Percentiles rank a stretch among this genome's conserved stretches.
These are phyloP conservation scores for Russula sp. DNA, from an alignment of 768 basidiomycete genomes.

Conservation along the genomic window DNA sequence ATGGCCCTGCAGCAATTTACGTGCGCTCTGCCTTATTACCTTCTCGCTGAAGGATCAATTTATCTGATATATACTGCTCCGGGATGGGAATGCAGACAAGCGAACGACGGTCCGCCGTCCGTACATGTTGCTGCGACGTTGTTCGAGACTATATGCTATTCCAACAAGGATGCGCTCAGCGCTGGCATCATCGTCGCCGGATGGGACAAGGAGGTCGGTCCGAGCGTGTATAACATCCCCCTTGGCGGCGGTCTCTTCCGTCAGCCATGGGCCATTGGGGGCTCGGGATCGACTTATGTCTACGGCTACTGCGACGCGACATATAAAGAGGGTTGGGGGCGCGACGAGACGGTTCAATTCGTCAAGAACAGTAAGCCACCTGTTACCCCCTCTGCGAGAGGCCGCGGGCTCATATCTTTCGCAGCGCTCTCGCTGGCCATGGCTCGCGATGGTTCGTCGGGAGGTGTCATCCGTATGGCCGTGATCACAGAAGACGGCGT, in stretches of 20 bases:
- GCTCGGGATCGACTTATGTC: conserved; percentile 95
- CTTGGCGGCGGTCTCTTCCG: conserved; percentile 95
- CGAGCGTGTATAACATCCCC: conserved; percentile 95
- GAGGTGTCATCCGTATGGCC: conserved; percentile 95
- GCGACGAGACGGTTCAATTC: conserved; percentile 87
- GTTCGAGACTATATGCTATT: conserved; percentile 87
- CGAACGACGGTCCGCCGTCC: conserved; percentile 56
- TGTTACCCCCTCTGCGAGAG: background rate
- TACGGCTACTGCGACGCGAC: conserved; percentile 99
- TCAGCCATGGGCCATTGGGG: conserved; percentile 98
- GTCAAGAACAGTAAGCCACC: conserved; percentile 83
- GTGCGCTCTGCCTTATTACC: conserved; percentile 36
- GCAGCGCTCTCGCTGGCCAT: conserved; percentile 90
- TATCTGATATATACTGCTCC: background rate
- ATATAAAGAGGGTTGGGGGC: conserved; percentile 85
- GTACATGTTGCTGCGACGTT: conserved; percentile 76
- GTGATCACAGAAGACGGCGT: conserved; percentile 92
- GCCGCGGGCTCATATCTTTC: conserved; percentile 3
- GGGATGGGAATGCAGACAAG: conserved; percentile 35
- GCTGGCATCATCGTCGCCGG: conserved; percentile 98
- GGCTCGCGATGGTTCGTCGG: conserved; percentile 96
- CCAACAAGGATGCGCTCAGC: conserved; percentile 82
- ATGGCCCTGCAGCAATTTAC: conserved; percentile 71
- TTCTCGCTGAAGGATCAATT: conserved; percentile 8
- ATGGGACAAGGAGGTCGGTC: conserved; percentile 89